A percentile compares a stretch with the other conserved stretches of the same genome.
Evolutionary conservation across 2,329 filamentous ascomycete species (phyloP).

Genomic region (Sordariomycetes sp.): DNA sequence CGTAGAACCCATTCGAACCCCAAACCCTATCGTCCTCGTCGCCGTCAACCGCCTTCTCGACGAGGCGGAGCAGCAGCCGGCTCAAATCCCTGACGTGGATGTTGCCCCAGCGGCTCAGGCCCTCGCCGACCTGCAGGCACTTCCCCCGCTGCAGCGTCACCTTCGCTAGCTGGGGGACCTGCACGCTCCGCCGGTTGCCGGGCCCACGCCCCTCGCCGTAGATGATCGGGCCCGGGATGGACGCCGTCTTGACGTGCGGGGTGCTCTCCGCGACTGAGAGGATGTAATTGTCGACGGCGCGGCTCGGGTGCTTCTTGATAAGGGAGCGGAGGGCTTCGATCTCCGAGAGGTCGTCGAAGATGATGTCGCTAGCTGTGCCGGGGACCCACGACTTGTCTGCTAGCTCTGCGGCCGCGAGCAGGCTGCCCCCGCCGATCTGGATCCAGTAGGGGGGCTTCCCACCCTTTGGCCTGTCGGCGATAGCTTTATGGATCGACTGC

Average conservation of each 20-base stretch:
- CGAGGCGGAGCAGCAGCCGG: constrained; percentile 29
- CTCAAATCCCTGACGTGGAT: constrained; percentile 41
- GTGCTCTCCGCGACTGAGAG: constrained; percentile 33
- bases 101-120: constrained; percentile 38
- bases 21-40: constrained; percentile 13
- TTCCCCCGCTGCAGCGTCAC: constrained; percentile 29
- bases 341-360: constrained; percentile 44
- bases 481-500: constrained; percentile 32
- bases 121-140: constrained; percentile 30
- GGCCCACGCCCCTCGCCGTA: constrained; percentile 39
- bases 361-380: constrained; percentile 34
- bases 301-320: constrained; percentile 16
- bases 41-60: constrained; percentile 41
- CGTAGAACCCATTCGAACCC: not conserved
- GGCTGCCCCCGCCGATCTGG: constrained; percentile 20
- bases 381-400: constrained; percentile 21
- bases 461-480: constrained; percentile 19
- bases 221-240: constrained; percentile 39
- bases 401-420: constrained; percentile 42
- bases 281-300: constrained; percentile 60
- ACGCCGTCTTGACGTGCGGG: constrained; percentile 26
- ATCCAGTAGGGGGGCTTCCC: constrained; percentile 26
- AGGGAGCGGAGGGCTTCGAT: constrained; percentile 43
- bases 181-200: constrained; percentile 36
- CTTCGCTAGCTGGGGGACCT: constrained; percentile 31